A percentile compares a stretch with the other conserved stretches of the same genome.
phyloP scores from a whole-genome alignment of 768 basidiomycete genomes.

The Mycena galericulata region DNA sequence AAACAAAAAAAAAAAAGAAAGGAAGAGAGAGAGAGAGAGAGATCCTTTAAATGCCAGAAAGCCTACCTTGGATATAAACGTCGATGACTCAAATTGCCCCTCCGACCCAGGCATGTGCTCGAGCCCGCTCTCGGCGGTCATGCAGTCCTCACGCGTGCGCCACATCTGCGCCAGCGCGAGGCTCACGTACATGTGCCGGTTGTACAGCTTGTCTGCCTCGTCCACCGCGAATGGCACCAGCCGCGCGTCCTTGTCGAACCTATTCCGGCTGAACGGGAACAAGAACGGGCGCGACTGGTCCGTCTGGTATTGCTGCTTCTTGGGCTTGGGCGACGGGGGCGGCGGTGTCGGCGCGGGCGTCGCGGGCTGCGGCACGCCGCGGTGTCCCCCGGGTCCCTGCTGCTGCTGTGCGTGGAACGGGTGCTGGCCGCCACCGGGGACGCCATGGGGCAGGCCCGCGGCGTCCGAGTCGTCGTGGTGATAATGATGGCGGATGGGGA shows the following conservation, averaged over 20 bases:
- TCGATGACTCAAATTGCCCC: constrained; percentile 65
- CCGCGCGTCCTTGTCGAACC: constrained; percentile 65
- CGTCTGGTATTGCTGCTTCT: constrained; percentile 99
- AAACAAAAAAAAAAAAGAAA: constrained; percentile 6
- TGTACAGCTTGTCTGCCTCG: constrained; percentile 93
- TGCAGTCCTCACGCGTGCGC: constrained; percentile 94
- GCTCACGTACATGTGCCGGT: constrained; percentile 90
- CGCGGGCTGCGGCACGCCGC: constrained; percentile 69
- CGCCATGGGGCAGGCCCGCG: constrained; percentile 37
- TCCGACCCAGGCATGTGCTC: constrained; percentile 82
- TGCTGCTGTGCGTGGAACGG: constrained; percentile 52
- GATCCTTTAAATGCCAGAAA: too few species aligned
- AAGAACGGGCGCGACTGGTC: constrained; percentile 95
- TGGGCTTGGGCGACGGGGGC: constrained; percentile 83
- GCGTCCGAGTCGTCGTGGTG: constrained; percentile 82
- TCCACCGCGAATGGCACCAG: constrained; percentile 96
- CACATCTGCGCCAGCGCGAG: constrained; percentile 94
- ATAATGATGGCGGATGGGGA: constrained; percentile 94
- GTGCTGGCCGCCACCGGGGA: constrained; percentile 38
- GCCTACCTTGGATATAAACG: constrained; percentile 54
- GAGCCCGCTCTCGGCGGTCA: constrained; percentile 92
- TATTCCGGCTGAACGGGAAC: constrained; percentile 90
- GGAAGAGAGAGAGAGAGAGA: too few species aligned
- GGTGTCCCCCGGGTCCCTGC: constrained; percentile 34
- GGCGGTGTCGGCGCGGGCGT: constrained; percentile 95